Base-by-base conservation (phyloP, 2,329 filamentous ascomycete genomes). In the Colletotrichum noveboracense region DNA sequence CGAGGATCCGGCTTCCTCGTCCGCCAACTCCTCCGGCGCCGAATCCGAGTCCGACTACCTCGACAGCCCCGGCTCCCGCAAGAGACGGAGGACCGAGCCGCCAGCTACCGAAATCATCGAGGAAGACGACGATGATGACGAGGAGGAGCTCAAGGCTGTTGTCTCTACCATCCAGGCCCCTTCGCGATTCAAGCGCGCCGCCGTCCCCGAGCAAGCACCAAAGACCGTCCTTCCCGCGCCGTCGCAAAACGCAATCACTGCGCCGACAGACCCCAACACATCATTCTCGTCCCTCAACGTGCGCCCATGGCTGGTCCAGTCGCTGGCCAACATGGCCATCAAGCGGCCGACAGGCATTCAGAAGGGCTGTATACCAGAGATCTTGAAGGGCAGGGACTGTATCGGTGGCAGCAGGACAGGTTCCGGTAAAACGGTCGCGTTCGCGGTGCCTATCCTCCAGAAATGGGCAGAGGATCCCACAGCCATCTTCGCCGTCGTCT, bases 371-470 rank as follows among this genome's bases (percentile, higher is more conserved):
- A 98, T 99, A 81, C 96, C 96, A 2, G 94, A 97, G 83, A 98
- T 98, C 75, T 84, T 99, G 38, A 93, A 95, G 79, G 97, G 97
- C 7, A 91, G 94, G 80, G 96, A 99, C 85, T 98, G 96, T 82
- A 98, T 99, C 80, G 97, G 97, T 82, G 96, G 96, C 48, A 98
- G 95, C 82, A 91, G 96, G 77, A 99, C 97, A 0, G 97, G 97
- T 88, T 98, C 96, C 14, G 97, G 97, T 86, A 99, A 99, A 87
- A 99, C 97, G 5, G 93, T 98, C 58, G 96, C 97, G 2, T 99
- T 99, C 84, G 95, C 96, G 1, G 95, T 96, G 12, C 97, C 97
- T 1, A 98, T 99, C 76, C 87, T 99, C 77, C 96, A 98, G 83
- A 94, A 94, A 84, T 98, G 96, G 96, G 93, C 96, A 3, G 91